Conservation (phyloP, 768 basidiomycete genomes). For the Rhizopogon rudus region DNA sequence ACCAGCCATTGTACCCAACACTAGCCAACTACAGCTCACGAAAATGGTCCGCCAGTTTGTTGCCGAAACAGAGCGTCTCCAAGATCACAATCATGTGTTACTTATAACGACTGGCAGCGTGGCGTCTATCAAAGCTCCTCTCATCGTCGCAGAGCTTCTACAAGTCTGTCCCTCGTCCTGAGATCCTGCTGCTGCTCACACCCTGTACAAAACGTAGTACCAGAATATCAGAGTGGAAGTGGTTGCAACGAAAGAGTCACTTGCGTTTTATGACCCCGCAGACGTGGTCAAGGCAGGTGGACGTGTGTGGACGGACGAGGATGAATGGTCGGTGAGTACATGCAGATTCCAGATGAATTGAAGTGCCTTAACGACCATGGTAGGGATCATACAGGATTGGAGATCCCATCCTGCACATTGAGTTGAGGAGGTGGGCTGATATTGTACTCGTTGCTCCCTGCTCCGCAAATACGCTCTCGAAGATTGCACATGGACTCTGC, state of each 20-base stretch:
- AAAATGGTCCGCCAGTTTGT: conserved; percentile 13
- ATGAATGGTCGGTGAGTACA: conserved; percentile 84
- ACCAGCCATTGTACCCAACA: too few species aligned
- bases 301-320: conserved; percentile 82
- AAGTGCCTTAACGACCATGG: neutral
- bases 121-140: conserved; percentile 88
- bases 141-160: conserved; percentile 78
- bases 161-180: conserved; percentile 32
- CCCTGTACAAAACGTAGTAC: conserved; percentile 44
- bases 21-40: too few species aligned
- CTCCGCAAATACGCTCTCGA: conserved; percentile 94
- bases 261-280: conserved; percentile 66
- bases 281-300: conserved; percentile 49
- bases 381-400: conserved; percentile 75
- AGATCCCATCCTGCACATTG: conserved; percentile 94
- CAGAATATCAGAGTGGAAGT: conserved; percentile 74
- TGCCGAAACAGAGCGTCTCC: conserved; percentile 21
- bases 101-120: conserved; percentile 93
- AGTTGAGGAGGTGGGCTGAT: conserved; percentile 92
- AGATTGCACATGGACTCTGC: conserved; percentile 83
- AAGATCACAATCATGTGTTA: conserved; percentile 52
- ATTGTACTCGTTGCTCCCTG: conserved; percentile 93
- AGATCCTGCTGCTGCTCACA: neutral
- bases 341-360: neutral
- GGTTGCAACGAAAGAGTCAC: conserved; percentile 71